Evolutionary conservation across 257 asterid genomes (phyloP).

Genomic region (Penstemon davidsonii): DNA sequence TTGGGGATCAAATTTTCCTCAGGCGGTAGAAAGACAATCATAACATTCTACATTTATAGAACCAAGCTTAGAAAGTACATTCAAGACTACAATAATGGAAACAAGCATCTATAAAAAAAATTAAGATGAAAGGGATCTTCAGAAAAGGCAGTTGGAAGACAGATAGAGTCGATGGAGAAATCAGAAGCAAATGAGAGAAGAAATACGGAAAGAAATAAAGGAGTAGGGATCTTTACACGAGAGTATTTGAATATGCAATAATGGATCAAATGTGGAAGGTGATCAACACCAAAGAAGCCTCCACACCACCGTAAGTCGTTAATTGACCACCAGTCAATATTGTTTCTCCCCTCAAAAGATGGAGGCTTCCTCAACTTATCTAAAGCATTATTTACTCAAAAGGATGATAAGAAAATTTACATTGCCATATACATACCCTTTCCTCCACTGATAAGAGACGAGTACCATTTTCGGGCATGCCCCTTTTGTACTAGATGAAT

Average conservation of each 20-base stretch:
- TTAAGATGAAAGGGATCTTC: no score
- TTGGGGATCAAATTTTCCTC: background rate
- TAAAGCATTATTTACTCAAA: no score
- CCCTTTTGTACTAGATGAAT: no score
- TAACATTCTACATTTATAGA: background rate
- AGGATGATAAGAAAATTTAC: no score
- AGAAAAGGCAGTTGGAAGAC: background rate
- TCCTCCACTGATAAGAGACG: no score
- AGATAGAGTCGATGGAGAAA: background rate
- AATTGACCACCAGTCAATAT: no score
- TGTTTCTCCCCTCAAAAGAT: no score
- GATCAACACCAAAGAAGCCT: constrained; percentile 1
- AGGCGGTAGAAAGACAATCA: background rate
- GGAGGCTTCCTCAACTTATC: no score
- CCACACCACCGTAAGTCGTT: no score
- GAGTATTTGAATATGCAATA: background rate
- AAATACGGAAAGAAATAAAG: background rate
- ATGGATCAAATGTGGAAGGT: background rate
- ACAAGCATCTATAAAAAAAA: no score
- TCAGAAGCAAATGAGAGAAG: background rate
- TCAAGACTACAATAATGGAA: background rate
- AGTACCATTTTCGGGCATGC: no score
- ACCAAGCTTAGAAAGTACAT: background rate
- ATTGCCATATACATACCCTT: no score
- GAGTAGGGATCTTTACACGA: background rate